Evolutionary conservation across 495 filamentous ascomycete genomes (phyloP), one percentile per base, ranked within the genome.

Genomic region (Aspergillus nanangensis): DNA sequence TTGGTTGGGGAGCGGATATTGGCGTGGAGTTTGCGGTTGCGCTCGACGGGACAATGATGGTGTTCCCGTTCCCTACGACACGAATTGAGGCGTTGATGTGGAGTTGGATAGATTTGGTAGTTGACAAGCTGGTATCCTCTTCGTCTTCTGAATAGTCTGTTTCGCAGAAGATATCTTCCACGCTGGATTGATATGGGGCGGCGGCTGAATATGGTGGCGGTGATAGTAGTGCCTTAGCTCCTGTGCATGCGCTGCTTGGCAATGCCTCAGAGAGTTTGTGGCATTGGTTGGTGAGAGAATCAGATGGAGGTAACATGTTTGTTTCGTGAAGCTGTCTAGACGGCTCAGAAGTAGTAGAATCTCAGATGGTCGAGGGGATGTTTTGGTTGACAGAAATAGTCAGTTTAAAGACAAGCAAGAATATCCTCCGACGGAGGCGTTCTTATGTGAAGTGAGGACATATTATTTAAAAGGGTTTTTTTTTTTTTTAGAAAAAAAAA

Each of bases 31-130:
- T 4, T 14, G 17, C 31, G 42, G 22, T n/a, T n/a, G n/a, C n/a
- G n/a, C n/a, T n/a, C n/a, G n/a, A n/a, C n/a, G 67, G 41, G 17
- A 74, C 39, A 17, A 51, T 32, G 24, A 72, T 42, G 5, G 42
- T 57, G 51, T 68, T 74, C 14, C 42, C 50, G 33, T 66, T 51
- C 9, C 71, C 69, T 5, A 41, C 40, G 9, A 73, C 47, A 24
- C 40, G 51, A 51, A 72, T 70, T 7, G 65, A 65, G 13, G 55
- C 48, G 41, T 71, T 62, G 38, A 74, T 61, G 25, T 53, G 45
- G 39, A 74, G 10, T 48, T 60, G 24, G 25, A 29, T 29, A 11
- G 25, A 5, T 29, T 7, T 29, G 25, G 63, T 50, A 1, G 53
- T 49, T 1, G 43, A 3, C 17, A n/a, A 20, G 21, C n/a, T 3